Evolutionary conservation across 768 basidiomycete genomes (phyloP), one percentile per base, ranked within the genome.

Genomic region (Collybia sordida): DNA sequence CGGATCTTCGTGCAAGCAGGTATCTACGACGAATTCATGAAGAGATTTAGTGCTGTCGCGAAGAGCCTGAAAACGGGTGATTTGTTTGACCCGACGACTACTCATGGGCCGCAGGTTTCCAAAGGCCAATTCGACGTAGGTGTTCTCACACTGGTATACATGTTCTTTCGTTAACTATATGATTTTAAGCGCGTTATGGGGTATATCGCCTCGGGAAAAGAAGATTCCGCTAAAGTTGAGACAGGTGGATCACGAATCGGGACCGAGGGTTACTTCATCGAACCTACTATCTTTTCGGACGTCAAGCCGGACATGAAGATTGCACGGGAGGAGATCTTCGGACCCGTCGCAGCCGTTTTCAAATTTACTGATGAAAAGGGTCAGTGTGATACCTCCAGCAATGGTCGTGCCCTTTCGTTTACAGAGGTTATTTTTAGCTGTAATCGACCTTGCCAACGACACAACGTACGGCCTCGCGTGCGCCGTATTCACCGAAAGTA

Each of bases 201-300:
- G 35, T 90, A 89, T 70, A 88, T 92, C 61, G 65, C 87, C 21
- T 77, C 79, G 3, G 90, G 88, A 6, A 85, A 81, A 60, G 58
- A 73, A 12, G 78, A 80, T 17, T 89, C 89, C 23, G 88, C 89
- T 0, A 85, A 63, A 15, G 64, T 86, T 14, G 74, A 78, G 51
- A 48, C 71, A 3, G 89, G 88, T 4, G 89, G 88, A 9, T 69
- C 71, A 36, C 72, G 76, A 17, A 67, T 70, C 55, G 85, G 85
- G 6, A 65, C 57, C 0, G 73, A 82, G 53, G 89, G 89, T n/a
- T 88, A 74, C 73, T 90, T 82, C 63, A 77, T 92, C 51, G 50
- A 67, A 48, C 89, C 85, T 0, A 90, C 90, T 6, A 72, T 90
- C 55, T 85, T 90, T 66, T 78, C 82, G 9, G 73, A 88, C 56